Conservation (phyloP, 2,329 filamentous ascomycete genomes). For the Hirsutella thompsonii region DNA sequence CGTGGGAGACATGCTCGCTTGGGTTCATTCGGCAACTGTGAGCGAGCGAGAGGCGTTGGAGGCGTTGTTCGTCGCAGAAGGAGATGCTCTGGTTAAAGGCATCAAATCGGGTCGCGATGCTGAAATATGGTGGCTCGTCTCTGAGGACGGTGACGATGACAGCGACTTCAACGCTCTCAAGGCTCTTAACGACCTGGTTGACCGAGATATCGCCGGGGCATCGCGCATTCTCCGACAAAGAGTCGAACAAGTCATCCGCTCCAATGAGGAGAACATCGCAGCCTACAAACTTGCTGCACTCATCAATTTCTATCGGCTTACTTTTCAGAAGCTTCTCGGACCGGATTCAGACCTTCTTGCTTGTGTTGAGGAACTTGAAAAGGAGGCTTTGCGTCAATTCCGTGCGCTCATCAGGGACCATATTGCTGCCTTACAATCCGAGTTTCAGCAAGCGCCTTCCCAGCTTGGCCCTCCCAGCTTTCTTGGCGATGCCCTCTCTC, state of each 20-base stretch:
- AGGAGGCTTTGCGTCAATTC: constrained; percentile 73
- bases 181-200: constrained; percentile 75
- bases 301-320: constrained; percentile 76
- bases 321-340: constrained; percentile 70
- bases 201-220: constrained; percentile 71
- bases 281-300: constrained; percentile 87
- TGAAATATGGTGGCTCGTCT: constrained; percentile 66
- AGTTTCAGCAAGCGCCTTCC: constrained; percentile 56
- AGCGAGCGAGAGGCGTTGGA: constrained; percentile 90
- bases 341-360: constrained; percentile 55
- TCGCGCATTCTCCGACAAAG: constrained; percentile 76
- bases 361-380: constrained; percentile 54
- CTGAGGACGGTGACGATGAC: constrained; percentile 39
- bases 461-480: constrained; percentile 72
- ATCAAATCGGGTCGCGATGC: constrained; percentile 69
- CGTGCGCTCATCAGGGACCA: constrained; percentile 69
- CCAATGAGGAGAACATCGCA: constrained; percentile 78
- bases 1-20: constrained; percentile 93
- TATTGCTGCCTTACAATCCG: constrained; percentile 58
- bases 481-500: constrained; percentile 65
- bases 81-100: constrained; percentile 73
- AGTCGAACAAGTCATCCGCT: constrained; percentile 82
- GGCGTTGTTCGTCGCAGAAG: constrained; percentile 80
- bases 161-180: constrained; percentile 64
- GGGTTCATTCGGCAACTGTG: constrained; percentile 88